Conservation (phyloP, 2,329 filamentous ascomycete genomes). For the Penicillium griseofulvum region DNA sequence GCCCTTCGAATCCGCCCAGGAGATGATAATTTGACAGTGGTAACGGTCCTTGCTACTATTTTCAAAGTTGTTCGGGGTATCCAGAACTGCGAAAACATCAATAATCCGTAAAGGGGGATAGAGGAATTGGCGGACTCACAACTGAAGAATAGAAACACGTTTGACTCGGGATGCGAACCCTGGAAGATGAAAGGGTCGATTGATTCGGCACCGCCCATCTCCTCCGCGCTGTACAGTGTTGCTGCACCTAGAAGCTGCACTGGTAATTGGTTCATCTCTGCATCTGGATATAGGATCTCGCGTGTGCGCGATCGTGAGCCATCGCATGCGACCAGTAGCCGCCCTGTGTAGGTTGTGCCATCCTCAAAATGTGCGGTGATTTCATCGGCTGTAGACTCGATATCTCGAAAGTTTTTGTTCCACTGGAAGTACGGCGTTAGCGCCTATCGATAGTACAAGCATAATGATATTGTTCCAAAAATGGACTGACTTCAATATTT, state of each 20-base stretch:
- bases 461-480: background rate
- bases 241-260: slow-evolving; percentile 52
- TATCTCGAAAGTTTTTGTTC: slow-evolving; percentile 35
- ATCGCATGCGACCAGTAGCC: slow-evolving; percentile 53
- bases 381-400: slow-evolving; percentile 34
- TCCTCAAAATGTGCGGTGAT: slow-evolving; percentile 51
- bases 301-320: slow-evolving; percentile 50
- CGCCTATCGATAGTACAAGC: background rate
- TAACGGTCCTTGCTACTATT: slow-evolving; percentile 39
- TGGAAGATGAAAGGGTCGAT: slow-evolving; percentile 58
- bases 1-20: slow-evolving; percentile 46
- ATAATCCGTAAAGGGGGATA: background rate
- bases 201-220: slow-evolving; percentile 44
- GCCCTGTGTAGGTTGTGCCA: slow-evolving; percentile 42
- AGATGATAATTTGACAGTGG: slow-evolving; percentile 51
- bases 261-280: slow-evolving; percentile 44
- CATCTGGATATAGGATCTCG: slow-evolving; percentile 26
- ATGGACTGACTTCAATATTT: slow-evolving; percentile 45
- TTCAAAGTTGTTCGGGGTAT: slow-evolving; percentile 47
- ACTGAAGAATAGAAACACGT: slow-evolving; percentile 55
- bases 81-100: slow-evolving; percentile 42
- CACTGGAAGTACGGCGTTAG: slow-evolving; percentile 29
- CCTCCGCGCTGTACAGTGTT: slow-evolving; percentile 40
- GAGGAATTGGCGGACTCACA: slow-evolving; percentile 32
- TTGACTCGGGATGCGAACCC: slow-evolving; percentile 52